Percentiles rank a stretch among this genome's conserved stretches.
Conservation (phyloP, 345 rosid species). For the Trapa incisa region DNA sequence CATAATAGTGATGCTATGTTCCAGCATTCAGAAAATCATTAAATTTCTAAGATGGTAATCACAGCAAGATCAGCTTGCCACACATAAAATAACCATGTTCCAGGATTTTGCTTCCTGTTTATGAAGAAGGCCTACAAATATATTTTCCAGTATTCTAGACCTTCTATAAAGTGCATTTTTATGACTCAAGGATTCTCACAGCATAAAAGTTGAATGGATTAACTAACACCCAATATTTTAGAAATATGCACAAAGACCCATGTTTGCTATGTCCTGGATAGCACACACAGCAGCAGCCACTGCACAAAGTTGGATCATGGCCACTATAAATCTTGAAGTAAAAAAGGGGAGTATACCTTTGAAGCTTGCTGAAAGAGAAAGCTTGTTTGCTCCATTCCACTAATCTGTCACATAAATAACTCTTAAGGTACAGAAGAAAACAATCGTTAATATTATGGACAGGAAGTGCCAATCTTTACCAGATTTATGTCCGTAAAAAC, state of each 20-base stretch:
- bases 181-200: no score
- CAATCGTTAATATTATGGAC: conserved; percentile 3
- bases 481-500: conserved; percentile 80
- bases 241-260: neutral
- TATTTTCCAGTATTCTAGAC: no score
- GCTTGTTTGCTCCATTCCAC: conserved; percentile 99
- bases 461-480: conserved; percentile 25
- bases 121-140: no score
- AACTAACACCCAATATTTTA: neutral
- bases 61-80: no score
- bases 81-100: no score
- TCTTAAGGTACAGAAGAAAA: conserved; percentile 5
- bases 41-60: no score
- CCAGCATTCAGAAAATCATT: no score
- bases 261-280: neutral
- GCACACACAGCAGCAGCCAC: neutral
- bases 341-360: conserved; percentile 38
- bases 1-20: no score
- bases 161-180: no score
- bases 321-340: neutral
- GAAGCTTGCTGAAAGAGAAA: conserved; percentile 96
- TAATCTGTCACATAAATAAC: conserved; percentile 43
- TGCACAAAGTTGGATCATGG: neutral
- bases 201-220: no score
- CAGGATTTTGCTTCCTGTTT: no score